Evolutionary conservation across 495 filamentous ascomycete genomes (phyloP).

Genomic region (Aspergillus hancockii): DNA sequence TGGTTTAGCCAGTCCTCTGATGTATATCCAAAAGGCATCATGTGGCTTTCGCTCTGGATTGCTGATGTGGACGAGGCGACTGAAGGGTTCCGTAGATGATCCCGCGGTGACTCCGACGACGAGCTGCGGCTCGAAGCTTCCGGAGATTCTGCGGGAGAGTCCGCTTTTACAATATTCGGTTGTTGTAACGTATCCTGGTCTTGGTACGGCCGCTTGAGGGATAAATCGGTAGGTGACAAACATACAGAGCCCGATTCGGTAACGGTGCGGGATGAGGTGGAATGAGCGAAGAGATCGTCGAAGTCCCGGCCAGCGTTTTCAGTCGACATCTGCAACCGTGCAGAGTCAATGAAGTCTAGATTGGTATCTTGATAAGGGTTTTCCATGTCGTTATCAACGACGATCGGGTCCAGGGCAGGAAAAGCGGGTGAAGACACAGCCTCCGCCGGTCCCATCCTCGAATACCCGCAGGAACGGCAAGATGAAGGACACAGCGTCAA

Average conservation of each 20-base stretch:
- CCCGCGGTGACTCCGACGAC: slow-evolving; percentile 45
- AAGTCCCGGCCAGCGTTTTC: slow-evolving; percentile 44
- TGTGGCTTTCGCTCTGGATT: slow-evolving; percentile 41
- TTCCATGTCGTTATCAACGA: slow-evolving; percentile 51
- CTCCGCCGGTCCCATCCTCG: slow-evolving; percentile 45
- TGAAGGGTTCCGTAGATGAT: slow-evolving; percentile 41
- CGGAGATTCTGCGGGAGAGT: slow-evolving; percentile 46
- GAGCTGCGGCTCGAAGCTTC: slow-evolving; percentile 48
- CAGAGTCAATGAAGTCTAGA: slow-evolving; percentile 46
- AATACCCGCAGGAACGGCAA: slow-evolving; percentile 7
- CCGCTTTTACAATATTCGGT: slow-evolving; percentile 33
- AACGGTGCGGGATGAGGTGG: slow-evolving; percentile 31
- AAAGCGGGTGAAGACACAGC: slow-evolving; percentile 43
- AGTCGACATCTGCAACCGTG: slow-evolving; percentile 37
- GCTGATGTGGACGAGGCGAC: slow-evolving; percentile 44
- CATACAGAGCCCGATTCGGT: slow-evolving; percentile 32
- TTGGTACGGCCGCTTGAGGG: slow-evolving; percentile 33
- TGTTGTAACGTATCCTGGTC: slow-evolving; percentile 40
- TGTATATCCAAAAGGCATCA: slow-evolving; percentile 35
- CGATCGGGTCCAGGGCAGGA: slow-evolving; percentile 45
- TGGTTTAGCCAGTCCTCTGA: slow-evolving; percentile 45
- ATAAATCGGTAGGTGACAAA: slow-evolving; percentile 32
- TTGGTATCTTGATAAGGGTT: slow-evolving; percentile 41
- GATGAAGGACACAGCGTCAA: slow-evolving; percentile 7
- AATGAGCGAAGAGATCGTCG: slow-evolving; percentile 43